These are phyloP conservation scores for Paxillus involutus DNA, from an alignment of 768 basidiomycete species.

Conservation along the genomic window DNA sequence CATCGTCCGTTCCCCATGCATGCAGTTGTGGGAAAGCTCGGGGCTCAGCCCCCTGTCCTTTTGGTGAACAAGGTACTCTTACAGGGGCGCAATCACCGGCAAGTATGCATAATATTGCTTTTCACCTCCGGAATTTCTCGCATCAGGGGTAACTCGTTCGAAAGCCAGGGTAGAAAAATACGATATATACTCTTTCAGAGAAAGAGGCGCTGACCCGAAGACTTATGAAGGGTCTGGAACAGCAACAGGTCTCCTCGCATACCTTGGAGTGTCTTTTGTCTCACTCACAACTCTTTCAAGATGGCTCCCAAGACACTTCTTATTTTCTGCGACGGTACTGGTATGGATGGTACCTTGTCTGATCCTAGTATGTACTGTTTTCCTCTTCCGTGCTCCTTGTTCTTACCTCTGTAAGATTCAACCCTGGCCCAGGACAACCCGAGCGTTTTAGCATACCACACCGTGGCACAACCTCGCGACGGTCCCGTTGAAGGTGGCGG, in stretches of 20 bases:
- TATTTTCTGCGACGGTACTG: constrained; percentile 13
- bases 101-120: too few species aligned
- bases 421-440: background rate
- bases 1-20: too few species aligned
- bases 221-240: background rate
- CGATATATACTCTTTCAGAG: background rate
- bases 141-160: too few species aligned
- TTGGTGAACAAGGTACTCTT: too few species aligned
- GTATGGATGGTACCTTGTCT: constrained; percentile 6
- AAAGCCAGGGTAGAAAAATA: background rate
- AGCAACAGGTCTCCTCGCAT: background rate
- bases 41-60: too few species aligned
- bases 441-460: background rate
- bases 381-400: background rate
- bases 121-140: too few species aligned
- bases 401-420: background rate
- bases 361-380: background rate
- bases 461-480: background rate
- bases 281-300: background rate
- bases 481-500: background rate
- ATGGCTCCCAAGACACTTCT: constrained; percentile 2
- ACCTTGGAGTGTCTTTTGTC: background rate
- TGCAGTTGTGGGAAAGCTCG: too few species aligned
- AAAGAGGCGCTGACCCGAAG: background rate
- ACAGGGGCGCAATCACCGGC: too few species aligned